Evolutionary conservation across 2,329 filamentous ascomycete genomes (phyloP), one percentile per base, ranked within the genome.

Genomic region (Elsinoe ampelina): DNA sequence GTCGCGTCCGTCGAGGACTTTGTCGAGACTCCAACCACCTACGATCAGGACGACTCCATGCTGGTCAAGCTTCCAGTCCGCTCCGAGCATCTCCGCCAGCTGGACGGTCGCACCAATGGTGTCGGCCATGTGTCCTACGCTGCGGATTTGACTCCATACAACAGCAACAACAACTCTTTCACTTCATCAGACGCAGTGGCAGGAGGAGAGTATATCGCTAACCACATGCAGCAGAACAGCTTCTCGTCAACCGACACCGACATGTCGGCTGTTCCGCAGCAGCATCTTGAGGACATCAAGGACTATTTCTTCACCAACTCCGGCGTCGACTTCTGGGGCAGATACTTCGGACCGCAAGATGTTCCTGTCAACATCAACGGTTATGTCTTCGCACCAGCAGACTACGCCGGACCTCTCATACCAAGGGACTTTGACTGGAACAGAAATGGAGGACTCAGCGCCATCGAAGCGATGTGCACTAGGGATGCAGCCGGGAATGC

Each of bases 161-260:
- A n/a, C 12, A 15, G 48, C 35, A 3, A 45, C 12, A 15, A 56
- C 35, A 11, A 45, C 19, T 43, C 39, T 10, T 38, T 48, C 42
- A 20, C 36, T 36, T 32, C 48, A 19, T 20, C 11, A 10, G 30
- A 62, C 58, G 55, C 55, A 57, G 42, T 70, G 71, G 34, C 70
- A 71, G 63, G 78, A 78, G 65, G 77, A 78, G 62, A 77, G 77
- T 75, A 78, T 79, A 30, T 30, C 26, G 57, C 73, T 78, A 17
- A 77, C 69, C 43, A 78, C 71, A 41, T 71, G 72, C 0, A 72
- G 67, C 2, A 72, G 72, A 22, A 15, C 5, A 52, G 48, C 34
- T 39, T 39, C 34, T 36, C 32, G 11, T 77, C 67, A 30, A 20
- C 36, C 2, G 34, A 52, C 12, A 15, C 32, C 19, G 19, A 22